A percentile compares a stretch with the other conserved stretches of the same genome.
These are phyloP conservation scores for Fraxinus latifolia DNA, from an alignment of 305 asterid genomes.

Conservation along the genomic window DNA sequence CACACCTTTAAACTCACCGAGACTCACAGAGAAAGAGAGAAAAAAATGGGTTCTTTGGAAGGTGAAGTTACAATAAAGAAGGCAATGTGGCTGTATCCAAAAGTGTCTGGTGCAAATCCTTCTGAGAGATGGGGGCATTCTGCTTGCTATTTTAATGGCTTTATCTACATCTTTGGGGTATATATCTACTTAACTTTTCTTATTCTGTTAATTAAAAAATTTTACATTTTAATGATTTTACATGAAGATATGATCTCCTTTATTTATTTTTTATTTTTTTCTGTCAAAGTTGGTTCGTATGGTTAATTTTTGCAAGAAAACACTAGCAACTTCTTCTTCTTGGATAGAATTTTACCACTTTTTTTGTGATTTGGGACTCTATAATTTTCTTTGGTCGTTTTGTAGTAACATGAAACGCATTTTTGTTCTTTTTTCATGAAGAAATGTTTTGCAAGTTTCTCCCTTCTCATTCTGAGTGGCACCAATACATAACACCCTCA, in stretches of 20 bases:
- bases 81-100: constrained; percentile 77
- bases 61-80: constrained; percentile 46
- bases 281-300: not conserved
- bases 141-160: constrained; percentile 73
- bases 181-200: not conserved
- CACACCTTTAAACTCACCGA: not conserved
- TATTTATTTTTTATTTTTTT: not conserved
- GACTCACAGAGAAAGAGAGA: not conserved
- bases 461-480: no score
- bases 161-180: constrained; percentile 81
- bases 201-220: not conserved
- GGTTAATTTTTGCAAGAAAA: constrained; percentile 44
- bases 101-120: constrained; percentile 65
- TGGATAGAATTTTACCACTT: constrained; percentile 33
- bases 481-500: no score
- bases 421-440: not conserved
- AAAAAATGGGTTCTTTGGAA: constrained; percentile 61
- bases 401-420: not conserved
- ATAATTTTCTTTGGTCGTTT: not conserved
- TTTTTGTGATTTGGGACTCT: not conserved
- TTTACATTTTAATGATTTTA: not conserved
- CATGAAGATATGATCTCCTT: not conserved
- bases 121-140: constrained; percentile 99
- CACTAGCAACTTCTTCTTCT: constrained; percentile 60
- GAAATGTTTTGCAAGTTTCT: not conserved